Base-by-base conservation (phyloP, 2,329 filamentous ascomycete species). In the Lachnellula willkommii region DNA sequence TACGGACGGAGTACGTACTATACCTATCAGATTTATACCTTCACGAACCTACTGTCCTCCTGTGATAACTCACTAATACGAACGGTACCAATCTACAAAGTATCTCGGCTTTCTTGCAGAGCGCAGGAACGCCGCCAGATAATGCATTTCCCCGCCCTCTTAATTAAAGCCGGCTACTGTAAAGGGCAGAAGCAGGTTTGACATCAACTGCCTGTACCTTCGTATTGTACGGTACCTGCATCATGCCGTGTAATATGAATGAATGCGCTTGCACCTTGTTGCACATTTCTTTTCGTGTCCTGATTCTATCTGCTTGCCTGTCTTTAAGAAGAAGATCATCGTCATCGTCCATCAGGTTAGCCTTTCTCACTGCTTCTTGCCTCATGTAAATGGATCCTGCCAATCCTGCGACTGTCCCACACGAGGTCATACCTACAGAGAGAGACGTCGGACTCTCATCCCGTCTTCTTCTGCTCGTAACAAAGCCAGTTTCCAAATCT, bases 401-500 rank as follows among this genome's bases (percentile, higher is more conserved):
- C 48, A 47, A 28, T 37, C 50, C 36, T 52, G 50, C 15, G 24
- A 20, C 8, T 17, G 20, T 20, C 17, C n/a, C 12, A 45, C 20
- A 24, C n/a, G 20, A 20, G 11, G 42, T 20, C 22, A 26, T 24
- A 45, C 22, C 3, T 3, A 24, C 3, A 24, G 20, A 17, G 11
- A 5, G 12, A 20, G 11, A 20, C 5, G 15, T 11, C 42, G 24
- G 8, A 12, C 20, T 4, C 15, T 40, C 15, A 40, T 40, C 37
- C 37, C 42, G 22, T 12, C 20, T 43, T 53, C 32, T 58, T 26
- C 52, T 54, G 46, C 48, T 37, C 39, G 36, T 51, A 43, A 36
- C 48, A 40, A 58, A 50, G 56, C 56, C 52, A 36, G 46, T 36
- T 53, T 42, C 50, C 52, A 58, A 53, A 52, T 52, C 47, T 58